phyloP scores from a whole-genome alignment of 2,329 filamentous ascomycete species.

The Ophioceras dolichostomum region DNA sequence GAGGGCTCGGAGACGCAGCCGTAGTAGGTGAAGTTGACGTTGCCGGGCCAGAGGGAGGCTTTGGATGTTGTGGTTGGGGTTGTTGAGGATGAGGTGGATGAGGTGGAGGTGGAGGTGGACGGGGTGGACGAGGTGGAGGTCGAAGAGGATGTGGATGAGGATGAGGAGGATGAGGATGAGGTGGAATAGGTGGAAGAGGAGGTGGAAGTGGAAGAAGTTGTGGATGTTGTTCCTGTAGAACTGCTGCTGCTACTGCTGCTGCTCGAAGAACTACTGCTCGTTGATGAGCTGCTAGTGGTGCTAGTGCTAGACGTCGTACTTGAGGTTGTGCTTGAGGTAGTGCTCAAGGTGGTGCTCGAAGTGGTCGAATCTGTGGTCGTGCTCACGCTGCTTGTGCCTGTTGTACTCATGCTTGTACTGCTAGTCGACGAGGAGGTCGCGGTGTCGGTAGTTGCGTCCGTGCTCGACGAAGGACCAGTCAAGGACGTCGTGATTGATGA shows the following conservation, averaged over 20 bases:
- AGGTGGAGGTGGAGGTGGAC: conserved; percentile 1
- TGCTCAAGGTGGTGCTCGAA: conserved; percentile 1
- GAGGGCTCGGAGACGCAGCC: conserved; percentile 10
- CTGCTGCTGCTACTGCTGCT: conserved; percentile 1
- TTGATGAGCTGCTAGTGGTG: not conserved
- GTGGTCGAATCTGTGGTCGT: not conserved
- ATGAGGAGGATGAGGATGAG: conserved; percentile 1
- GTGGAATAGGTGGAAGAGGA: conserved; percentile 3
- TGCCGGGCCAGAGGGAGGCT: conserved; percentile 3
- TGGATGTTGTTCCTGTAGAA: not conserved
- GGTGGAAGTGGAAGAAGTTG: not conserved
- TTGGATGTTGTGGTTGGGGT: not conserved
- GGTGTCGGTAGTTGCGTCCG: not conserved
- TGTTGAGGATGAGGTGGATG: not conserved
- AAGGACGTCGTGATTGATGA: conserved; percentile 1
- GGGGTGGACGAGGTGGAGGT: not conserved
- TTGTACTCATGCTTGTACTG: not conserved
- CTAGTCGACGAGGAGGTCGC: not conserved
- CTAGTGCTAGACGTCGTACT: not conserved
- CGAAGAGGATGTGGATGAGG: not conserved
- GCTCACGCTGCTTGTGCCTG: not conserved
- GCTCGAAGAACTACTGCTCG: not conserved
- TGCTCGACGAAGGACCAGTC: too few species aligned
- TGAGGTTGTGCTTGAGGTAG: not conserved
- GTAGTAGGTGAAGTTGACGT: conserved; percentile 11